Conservation (phyloP, 805 yeast genomes). For the Teunomyces atbi region DNA sequence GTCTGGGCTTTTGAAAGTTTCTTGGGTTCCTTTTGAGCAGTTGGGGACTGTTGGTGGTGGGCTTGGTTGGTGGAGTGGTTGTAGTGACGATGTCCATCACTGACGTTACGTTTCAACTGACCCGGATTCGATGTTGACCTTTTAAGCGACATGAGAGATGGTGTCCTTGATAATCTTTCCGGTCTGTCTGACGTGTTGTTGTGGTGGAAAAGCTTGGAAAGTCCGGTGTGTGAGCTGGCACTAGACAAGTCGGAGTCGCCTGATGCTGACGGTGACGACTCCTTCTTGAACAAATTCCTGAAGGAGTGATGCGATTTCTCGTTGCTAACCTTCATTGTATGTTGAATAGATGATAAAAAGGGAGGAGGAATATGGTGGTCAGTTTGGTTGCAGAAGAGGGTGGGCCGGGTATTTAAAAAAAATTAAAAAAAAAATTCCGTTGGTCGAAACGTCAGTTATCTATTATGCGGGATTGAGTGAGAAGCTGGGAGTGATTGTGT, state of each 20-base stretch:
- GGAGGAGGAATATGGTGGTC: background rate
- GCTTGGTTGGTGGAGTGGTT: too few relatives aligned
- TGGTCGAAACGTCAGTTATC: background rate
- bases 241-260: conserved; percentile 10
- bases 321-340: conserved; percentile 8
- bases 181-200: conserved; percentile 7
- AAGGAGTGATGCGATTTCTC: conserved; percentile 18
- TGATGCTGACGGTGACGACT: conserved; percentile 8
- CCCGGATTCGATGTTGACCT: conserved; percentile 9
- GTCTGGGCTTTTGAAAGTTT: conserved; percentile 31
- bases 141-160: conserved; percentile 10
- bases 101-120: conserved; percentile 4
- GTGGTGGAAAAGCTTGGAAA: conserved; percentile 22
- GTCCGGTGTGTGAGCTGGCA: conserved; percentile 13
- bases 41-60: conserved; percentile 8
- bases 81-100: conserved; percentile 6
- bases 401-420: background rate
- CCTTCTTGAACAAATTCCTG: conserved; percentile 21
- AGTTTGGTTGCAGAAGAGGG: background rate
- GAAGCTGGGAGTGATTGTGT: background rate
- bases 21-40: conserved; percentile 10
- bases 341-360: background rate
- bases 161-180: conserved; percentile 6
- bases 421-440: background rate
- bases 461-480: background rate